Base-by-base conservation (phyloP, 2,329 filamentous ascomycete genomes). In the Ascochyta pisi region DNA sequence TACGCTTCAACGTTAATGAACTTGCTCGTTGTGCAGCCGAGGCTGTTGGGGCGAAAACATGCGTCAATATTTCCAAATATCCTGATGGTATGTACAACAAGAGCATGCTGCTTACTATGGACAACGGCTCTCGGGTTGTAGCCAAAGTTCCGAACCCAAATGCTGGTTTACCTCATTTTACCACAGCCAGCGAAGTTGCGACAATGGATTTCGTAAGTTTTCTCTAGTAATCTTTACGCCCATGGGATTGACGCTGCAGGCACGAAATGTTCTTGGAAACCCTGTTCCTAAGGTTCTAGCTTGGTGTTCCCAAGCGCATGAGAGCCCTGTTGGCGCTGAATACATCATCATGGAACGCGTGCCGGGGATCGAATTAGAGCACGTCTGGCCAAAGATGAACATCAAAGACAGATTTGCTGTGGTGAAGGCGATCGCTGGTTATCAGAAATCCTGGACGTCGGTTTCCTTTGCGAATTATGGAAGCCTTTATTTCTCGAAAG, bases 71-170 rank as follows among this genome's bases (percentile, higher is more conserved):
- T 33, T 41, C 60, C 15, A 75, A 74, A 40, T 63, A 62, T 31
- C 59, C 67, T 9, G 74, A 76, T 41, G 74, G 74, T 24, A 68
- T 67, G 58, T 73, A 65, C 62, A 78, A 71, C 58, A 76, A 72
- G 57, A 63, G 50, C 9, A 61, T 75, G 27, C 59, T 77, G 24
- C 47, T 77, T 24, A 70, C 68, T 1, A 76, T 77, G 72, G 68
- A 76, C 31, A 57, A 76, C 56, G 69, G 71, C 10, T 61, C 60
- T 44, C 54, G 73, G 57, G 65, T 76, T 4, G 63, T 77, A 19
- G 75, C 71, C 6, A 76, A 74, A 61, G 50, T 77, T n/a, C 74
- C 73, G 3, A 73, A 73, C 57, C 73, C 73, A 16, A 75, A 74
- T 60, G 70, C 71, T 54, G 74, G 75, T 5, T 26, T 58, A 33